Percentiles rank a stretch among this genome's conserved stretches.
Conservation (phyloP, 768 basidiomycete species). For the Xerocomellus amylosporus region DNA sequence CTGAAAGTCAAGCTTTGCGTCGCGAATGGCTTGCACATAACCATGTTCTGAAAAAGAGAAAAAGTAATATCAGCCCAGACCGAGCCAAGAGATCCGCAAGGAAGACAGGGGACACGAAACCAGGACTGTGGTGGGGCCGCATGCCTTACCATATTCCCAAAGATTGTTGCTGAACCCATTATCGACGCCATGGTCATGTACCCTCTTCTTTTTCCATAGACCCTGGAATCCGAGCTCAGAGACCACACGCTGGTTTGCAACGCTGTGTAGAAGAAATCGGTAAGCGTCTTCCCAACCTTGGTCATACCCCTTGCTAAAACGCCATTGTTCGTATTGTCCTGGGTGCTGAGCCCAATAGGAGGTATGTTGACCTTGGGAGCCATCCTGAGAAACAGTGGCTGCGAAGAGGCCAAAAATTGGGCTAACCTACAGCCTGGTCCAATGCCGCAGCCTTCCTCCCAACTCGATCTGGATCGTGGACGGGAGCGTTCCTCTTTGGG, state of each 20-base stretch:
- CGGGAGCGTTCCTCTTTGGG: conserved; percentile 19
- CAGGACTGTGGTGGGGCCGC: background rate
- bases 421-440: conserved; percentile 34
- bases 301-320: conserved; percentile 63
- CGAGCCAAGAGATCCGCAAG: background rate
- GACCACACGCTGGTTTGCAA: conserved; percentile 25
- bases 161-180: conserved; percentile 40
- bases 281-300: conserved; percentile 74
- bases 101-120: background rate
- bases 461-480: conserved; percentile 19
- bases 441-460: conserved; percentile 31
- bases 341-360: conserved; percentile 47
- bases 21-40: conserved; percentile 52
- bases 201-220: conserved; percentile 53
- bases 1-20: conserved; percentile 40
- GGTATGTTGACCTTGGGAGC: conserved; percentile 35
- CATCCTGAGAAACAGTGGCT: conserved; percentile 14
- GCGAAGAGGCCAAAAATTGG: conserved; percentile 11
- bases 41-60: conserved; percentile 50
- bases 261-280: conserved; percentile 44
- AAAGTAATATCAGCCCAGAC: background rate
- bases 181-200: conserved; percentile 41
- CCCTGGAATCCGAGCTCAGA: conserved; percentile 64
- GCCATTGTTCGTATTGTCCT: conserved; percentile 62
- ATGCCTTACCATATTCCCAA: conserved; percentile 64